Percentiles rank a stretch among this genome's conserved stretches.
These are phyloP conservation scores for Isabelozyma pseudorhagii DNA, from an alignment of 805 yeast genomes.

Conservation along the genomic window DNA sequence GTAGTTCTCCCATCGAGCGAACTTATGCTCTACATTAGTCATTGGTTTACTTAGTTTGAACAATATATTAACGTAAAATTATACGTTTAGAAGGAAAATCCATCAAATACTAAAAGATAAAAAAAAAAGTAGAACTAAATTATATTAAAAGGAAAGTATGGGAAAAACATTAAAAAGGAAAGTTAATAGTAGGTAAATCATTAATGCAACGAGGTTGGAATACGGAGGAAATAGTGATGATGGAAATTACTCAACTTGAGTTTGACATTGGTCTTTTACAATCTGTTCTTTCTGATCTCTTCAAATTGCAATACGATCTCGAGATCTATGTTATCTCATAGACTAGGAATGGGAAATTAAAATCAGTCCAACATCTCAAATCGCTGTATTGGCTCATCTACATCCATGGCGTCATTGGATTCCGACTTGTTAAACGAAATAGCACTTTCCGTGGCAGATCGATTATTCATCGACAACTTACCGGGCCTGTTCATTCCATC, in stretches of 20 bases:
- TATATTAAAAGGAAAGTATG: background rate
- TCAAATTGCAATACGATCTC: no score
- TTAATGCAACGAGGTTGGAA: background rate
- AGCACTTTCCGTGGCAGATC: constrained; percentile 35
- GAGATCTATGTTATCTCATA: background rate
- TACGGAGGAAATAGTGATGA: background rate
- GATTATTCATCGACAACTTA: constrained; percentile 21
- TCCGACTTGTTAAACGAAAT: constrained; percentile 9
- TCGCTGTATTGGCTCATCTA: constrained; percentile 11
- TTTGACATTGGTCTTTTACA: no score
- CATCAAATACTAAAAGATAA: background rate
- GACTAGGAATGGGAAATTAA: background rate
- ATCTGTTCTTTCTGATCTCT: no score
- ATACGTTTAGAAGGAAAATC: background rate
- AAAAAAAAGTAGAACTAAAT: background rate
- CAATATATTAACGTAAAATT: background rate
- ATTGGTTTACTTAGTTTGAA: no score
- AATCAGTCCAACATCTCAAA: constrained; percentile 12
- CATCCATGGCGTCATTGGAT: constrained; percentile 12
- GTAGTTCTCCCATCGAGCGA: no score
- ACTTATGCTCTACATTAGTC: background rate
- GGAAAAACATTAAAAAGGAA: background rate
- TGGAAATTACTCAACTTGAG: background rate
- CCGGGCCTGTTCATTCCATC: constrained; percentile 21
- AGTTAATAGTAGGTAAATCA: background rate